Base-by-base conservation (phyloP, 805 yeast species). In the Zygotorulaspora chibaensis region DNA sequence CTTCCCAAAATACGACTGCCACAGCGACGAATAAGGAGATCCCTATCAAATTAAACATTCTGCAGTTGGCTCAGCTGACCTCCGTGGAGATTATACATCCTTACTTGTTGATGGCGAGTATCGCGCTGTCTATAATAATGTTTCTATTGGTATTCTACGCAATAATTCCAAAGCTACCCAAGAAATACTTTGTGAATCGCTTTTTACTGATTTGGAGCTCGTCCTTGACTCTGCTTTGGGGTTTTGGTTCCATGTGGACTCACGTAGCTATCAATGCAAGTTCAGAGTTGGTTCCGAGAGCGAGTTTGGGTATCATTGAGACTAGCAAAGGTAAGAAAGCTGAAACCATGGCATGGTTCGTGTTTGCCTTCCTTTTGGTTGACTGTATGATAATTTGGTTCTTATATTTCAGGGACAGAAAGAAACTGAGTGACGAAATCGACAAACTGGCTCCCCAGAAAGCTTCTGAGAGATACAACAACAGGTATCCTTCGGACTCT, bases 171-270 rank as follows among this genome's bases (percentile, higher is more conserved):
- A 67, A 71, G 11, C 50, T 80, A 10, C 87, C 87, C 3, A 59
- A 40, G 36, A 69, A 58, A 46, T 16, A 45, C 12, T 27, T 54
- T 11, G 42, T 68, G 17, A 63, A 54, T 47, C 64, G 52, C 42
- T 54, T 56, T 23, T 58, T 55, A 42, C 57, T 68, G 48, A 53
- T 55, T 4, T 48, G 75, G 23, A 63, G 75, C 15, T 61, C 70
- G 0, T 47, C 66, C 0, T 53, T 70, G 38, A 67, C 72, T 4
- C 57, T 81, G 2, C 35, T 80, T 2, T 81, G 85, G 84, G 86
- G 84, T 0, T 62, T 80, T 25, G 85, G 85, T 2, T 70, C 85
- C 0, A 80, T 81, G 76, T 74, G 84, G 69, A 74, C 74, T 40
- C 80, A 79, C 54, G 79, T 81, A 41, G 83, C 84, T 0, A 70